These are phyloP conservation scores for Gossypium stocksii DNA, from an alignment of 345 rosid species.

Conservation along the genomic window DNA sequence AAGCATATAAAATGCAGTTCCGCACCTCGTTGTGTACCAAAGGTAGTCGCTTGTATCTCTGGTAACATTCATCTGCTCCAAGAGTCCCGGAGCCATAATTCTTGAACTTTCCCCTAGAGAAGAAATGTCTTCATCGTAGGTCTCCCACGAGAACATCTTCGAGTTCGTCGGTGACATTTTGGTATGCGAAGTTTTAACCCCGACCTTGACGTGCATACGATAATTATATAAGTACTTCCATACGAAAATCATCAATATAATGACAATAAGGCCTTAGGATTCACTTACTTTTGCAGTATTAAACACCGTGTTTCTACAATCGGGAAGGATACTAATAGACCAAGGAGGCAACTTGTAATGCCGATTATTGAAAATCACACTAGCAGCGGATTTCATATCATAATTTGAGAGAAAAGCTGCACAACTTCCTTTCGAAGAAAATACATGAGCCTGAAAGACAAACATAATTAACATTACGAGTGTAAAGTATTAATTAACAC, in stretches of 20 bases:
- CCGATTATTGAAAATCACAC: constrained; percentile 53
- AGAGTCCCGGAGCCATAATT: constrained; percentile 55
- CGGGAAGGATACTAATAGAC: constrained; percentile 95
- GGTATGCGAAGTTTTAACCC: constrained; percentile 42
- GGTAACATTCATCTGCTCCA: constrained; percentile 85
- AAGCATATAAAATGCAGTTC: neutral
- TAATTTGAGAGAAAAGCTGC: constrained; percentile 84
- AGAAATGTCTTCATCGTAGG: constrained; percentile 66
- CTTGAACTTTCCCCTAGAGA: constrained; percentile 53
- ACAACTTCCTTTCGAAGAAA: constrained; percentile 57
- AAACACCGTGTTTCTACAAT: constrained; percentile 63
- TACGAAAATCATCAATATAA: neutral
- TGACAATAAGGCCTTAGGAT: neutral
- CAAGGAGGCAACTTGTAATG: constrained; percentile 80
- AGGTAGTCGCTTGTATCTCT: constrained; percentile 88
- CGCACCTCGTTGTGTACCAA: constrained; percentile 89
- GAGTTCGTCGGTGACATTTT: constrained; percentile 64
- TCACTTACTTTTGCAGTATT: constrained; percentile 66
- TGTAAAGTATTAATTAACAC: neutral
- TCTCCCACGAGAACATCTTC: constrained; percentile 49
- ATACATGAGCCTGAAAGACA: constrained; percentile 68
- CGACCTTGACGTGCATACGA: constrained; percentile 45
- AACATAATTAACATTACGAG: neutral
- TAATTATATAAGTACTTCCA: neutral
- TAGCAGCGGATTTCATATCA: constrained; percentile 50